Conservation (phyloP, 2,329 filamentous ascomycete genomes). For the Didymella exigua region DNA sequence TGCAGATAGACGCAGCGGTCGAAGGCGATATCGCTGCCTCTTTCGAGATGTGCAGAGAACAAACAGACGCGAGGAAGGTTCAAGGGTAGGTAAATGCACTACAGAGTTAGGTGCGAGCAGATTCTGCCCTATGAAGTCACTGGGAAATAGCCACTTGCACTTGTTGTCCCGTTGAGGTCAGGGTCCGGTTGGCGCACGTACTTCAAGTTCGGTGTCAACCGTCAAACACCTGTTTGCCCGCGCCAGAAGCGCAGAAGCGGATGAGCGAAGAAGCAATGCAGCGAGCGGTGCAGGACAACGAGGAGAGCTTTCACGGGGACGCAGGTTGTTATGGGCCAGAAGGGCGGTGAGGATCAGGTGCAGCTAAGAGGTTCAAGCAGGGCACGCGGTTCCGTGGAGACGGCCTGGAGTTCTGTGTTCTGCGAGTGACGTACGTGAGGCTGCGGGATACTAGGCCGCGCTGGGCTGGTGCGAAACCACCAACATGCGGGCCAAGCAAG, state of each 20-base stretch:
- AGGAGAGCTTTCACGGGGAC: background rate
- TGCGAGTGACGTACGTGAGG: slow-evolving; percentile 14
- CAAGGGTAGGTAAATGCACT: slow-evolving; percentile 9
- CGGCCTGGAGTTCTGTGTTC: slow-evolving; percentile 3
- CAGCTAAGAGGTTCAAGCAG: slow-evolving; percentile 7
- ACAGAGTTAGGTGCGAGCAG: slow-evolving; percentile 5
- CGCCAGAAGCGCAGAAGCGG: background rate
- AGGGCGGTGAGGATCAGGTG: slow-evolving; percentile 15
- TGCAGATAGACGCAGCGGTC: slow-evolving; percentile 15
- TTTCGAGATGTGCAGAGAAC: background rate
- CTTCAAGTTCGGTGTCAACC: background rate
- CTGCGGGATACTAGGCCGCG: slow-evolving; percentile 3
- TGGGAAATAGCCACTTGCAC: slow-evolving; percentile 10
- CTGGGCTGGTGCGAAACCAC: background rate
- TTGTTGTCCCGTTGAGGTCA: slow-evolving; percentile 7
- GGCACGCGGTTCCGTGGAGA: slow-evolving; percentile 12
- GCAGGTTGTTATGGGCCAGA: slow-evolving; percentile 2
- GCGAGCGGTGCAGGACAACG: background rate
- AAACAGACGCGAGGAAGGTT: slow-evolving; percentile 1
- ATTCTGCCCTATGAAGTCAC: slow-evolving; percentile 16
- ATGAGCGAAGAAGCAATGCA: background rate
- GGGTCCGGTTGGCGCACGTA: slow-evolving; percentile 7
- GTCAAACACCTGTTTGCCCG: slow-evolving; percentile 1
- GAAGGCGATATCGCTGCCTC: slow-evolving; percentile 2
- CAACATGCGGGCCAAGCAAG: background rate